Percentiles rank a stretch among this genome's conserved stretches.
Conservation (phyloP, 441 rosid genomes). For the Pelargonium myrrhifolium region DNA sequence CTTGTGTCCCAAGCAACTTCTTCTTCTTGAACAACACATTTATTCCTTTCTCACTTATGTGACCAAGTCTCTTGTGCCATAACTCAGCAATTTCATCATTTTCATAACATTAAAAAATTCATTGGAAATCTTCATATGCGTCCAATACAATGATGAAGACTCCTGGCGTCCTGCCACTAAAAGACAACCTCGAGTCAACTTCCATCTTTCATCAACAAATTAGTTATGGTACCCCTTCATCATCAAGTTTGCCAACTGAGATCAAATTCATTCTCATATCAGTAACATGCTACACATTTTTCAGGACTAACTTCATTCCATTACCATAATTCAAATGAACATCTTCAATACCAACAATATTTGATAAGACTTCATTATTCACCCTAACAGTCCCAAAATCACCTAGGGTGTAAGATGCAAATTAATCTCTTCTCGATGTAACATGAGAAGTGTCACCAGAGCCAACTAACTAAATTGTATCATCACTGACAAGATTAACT, state of each 20-base stretch:
- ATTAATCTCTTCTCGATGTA: too few species aligned
- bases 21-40: background rate
- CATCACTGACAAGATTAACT: too few species aligned
- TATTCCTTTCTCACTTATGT: conserved; percentile 10
- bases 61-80: conserved; percentile 5
- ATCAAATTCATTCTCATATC: conserved; percentile 7
- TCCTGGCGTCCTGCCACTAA: conserved; percentile 5
- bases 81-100: background rate
- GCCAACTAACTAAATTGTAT: too few species aligned
- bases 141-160: background rate
- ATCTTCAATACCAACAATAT: background rate
- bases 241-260: background rate
- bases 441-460: too few species aligned
- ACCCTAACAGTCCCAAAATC: conserved; percentile 4
- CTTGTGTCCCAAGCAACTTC: background rate
- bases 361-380: background rate
- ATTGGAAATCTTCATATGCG: background rate
- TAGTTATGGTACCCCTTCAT: too few species aligned
- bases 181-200: too few species aligned
- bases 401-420: conserved; percentile 1
- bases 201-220: too few species aligned
- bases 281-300: conserved; percentile 3
- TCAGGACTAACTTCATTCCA: background rate
- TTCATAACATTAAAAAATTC: background rate
- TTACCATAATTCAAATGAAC: background rate